A percentile compares a stretch with the other conserved stretches of the same genome.
Evolutionary conservation across 2,329 filamentous ascomycete species (phyloP).

Genomic region (Fusarium miscanthi): DNA sequence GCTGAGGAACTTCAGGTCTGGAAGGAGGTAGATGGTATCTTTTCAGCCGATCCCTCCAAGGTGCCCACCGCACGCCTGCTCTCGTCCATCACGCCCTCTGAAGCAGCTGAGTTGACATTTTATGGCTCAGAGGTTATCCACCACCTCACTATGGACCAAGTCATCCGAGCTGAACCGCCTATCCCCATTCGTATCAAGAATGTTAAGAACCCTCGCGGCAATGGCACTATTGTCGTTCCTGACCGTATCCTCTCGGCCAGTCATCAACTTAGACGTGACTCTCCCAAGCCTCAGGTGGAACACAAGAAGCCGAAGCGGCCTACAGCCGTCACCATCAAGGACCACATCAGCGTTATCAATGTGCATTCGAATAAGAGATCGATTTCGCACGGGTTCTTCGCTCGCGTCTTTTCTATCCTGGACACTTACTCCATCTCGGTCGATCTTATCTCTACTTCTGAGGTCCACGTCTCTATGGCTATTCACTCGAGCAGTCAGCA

Average conservation of each 20-base stretch:
- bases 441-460: constrained; percentile 94
- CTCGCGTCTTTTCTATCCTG: constrained; percentile 90
- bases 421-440: constrained; percentile 89
- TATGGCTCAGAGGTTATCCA: constrained; percentile 98
- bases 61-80: constrained; percentile 95
- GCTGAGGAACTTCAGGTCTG: constrained; percentile 94
- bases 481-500: constrained; percentile 81
- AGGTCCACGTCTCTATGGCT: constrained; percentile 98
- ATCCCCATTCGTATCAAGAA: constrained; percentile 93
- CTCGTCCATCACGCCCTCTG: constrained; percentile 87
- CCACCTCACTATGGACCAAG: constrained; percentile 98
- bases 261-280: constrained; percentile 67
- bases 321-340: constrained; percentile 96
- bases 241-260: constrained; percentile 68
- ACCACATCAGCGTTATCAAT: constrained; percentile 96
- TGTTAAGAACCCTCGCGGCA: constrained; percentile 84
- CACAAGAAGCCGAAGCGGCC: constrained; percentile 75
- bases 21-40: constrained; percentile 99
- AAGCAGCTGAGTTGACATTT: constrained; percentile 95
- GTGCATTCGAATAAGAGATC: constrained; percentile 98
- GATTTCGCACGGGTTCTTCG: constrained; percentile 95
- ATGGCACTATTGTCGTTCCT: constrained; percentile 85
- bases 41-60: constrained; percentile 85
- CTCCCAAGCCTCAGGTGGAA: constrained; percentile 50
- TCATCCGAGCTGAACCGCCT: constrained; percentile 80